These are phyloP conservation scores for Daldinia vernicosa DNA, from an alignment of 495 filamentous ascomycete genomes.

Conservation along the genomic window DNA sequence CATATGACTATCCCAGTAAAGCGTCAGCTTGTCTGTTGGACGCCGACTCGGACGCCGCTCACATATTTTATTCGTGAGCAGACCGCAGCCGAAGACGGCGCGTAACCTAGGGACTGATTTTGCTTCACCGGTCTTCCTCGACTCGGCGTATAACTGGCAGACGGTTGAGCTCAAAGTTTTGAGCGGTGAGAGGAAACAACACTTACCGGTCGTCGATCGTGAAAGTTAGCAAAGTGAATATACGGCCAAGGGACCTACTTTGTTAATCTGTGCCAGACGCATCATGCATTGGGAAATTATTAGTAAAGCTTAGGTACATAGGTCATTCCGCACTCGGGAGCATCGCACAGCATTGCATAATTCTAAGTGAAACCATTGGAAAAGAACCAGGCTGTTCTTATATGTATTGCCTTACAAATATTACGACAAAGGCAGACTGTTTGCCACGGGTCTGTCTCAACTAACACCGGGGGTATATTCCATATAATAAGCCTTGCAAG, in stretches of 20 bases:
- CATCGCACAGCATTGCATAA: conserved; percentile 9
- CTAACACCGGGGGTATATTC: conserved; percentile 15
- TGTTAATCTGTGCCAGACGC: background rate
- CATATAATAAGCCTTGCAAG: conserved; percentile 21
- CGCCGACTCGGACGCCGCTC: conserved; percentile 11
- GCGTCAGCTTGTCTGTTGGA: background rate
- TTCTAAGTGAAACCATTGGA: background rate
- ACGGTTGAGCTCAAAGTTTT: background rate
- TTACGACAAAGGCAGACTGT: conserved; percentile 24
- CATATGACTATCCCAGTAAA: conserved; percentile 21
- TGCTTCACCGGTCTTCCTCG: conserved; percentile 2
- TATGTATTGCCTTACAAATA: conserved; percentile 39
- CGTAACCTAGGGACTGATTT: background rate
- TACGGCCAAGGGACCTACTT: conserved; percentile 1
- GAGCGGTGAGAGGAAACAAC: conserved; percentile 22
- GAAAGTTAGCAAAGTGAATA: conserved; percentile 7
- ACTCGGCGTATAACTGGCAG: background rate
- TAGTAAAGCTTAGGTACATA: conserved; percentile 6
- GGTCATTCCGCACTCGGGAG: conserved; percentile 4
- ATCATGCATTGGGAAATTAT: conserved; percentile 14
- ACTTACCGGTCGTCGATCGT: background rate
- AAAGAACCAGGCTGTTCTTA: conserved; percentile 10
- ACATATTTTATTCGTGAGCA: conserved; percentile 16
- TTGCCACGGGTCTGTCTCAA: background rate
- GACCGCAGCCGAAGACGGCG: conserved; percentile 20